phyloP scores from a whole-genome alignment of 2,329 filamentous ascomycete species.

The Leptographium radiaticola region DNA sequence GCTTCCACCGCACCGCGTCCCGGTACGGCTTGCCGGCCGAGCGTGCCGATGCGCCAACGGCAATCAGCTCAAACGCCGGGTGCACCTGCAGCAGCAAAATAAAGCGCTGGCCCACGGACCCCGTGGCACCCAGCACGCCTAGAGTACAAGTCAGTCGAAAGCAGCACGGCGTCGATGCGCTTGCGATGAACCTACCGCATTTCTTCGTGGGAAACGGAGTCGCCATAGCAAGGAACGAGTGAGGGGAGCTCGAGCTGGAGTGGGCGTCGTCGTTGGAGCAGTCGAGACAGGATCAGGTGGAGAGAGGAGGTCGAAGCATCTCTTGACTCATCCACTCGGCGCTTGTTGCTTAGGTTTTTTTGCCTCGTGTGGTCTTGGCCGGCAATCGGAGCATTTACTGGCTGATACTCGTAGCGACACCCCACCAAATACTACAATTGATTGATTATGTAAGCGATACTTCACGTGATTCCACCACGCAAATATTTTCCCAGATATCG shows the following conservation, averaged over 20 bases:
- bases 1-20: conserved; percentile 93
- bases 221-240: conserved; percentile 3
- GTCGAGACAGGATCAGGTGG: background rate
- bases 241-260: background rate
- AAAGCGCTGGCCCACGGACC: conserved; percentile 90
- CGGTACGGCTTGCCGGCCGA: conserved; percentile 90
- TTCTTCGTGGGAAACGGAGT: conserved; percentile 12
- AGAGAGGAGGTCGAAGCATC: background rate
- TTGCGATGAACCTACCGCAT: conserved; percentile 9
- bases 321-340: background rate
- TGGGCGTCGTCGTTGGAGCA: background rate
- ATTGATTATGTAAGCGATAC: too few species aligned
- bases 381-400: background rate
- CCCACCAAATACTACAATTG: too few species aligned
- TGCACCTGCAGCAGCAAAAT: conserved; percentile 83
- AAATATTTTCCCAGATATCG: too few species aligned
- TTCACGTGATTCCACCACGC: too few species aligned
- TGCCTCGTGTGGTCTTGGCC: background rate
- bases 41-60: conserved; percentile 76
- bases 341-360: background rate
- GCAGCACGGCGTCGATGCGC: background rate
- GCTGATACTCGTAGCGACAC: background rate
- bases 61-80: conserved; percentile 74
- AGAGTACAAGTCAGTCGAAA: background rate
- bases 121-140: conserved; percentile 81